Evolutionary conservation across 1,284 basidiomycete genomes (phyloP), one percentile per base, ranked within the genome.

Genomic region (Amylostereum chailletii): DNA sequence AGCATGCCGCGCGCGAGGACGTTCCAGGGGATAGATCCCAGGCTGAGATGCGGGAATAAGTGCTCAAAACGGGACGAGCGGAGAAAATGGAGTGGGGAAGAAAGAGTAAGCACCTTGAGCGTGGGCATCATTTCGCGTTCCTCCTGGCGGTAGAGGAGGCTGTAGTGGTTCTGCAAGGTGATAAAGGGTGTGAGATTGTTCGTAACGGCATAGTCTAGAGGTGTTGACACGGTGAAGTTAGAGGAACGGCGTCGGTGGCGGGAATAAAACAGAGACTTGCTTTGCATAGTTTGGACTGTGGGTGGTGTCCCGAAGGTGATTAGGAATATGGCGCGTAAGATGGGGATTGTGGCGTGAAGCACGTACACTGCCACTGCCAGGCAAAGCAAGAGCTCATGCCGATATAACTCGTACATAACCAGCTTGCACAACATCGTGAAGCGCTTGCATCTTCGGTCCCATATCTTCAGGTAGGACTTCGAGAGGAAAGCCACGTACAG

Each of bases 391-490:
- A 70, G 48, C 62, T 65, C 50, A 67, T 68, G 3, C 71, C 70
- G 47, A 72, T 62, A 49, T 72, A 72, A n/a, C n/a, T 10, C 69
- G 58, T n/a, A 68, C 71, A 47, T 69, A 69, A 4, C 70, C 70
- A 32, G 58, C 59, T 46, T 64, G 41, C n/a, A 72, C 69, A 29
- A 71, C 61, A 51, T 72, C 70, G 45, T 72, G 65, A 9, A 72
- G 54, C 0, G 70, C 69, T 52, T 65, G 61, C 71, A 72, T 72
- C 51, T 58, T n/a, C 41, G 6, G 36, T 48, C 8, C 27, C 34
- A 27, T 54, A 11, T 11, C 50, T 38, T 3, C 53, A 53, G 19
- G 54, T 45, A 44, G n/a, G 42, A 37, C 7, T 37, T 7, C 34
- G 4, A 10, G 29, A 29, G 7, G 7, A n/a, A n/a, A 37, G 11